A percentile compares a stretch with the other conserved stretches of the same genome.
These are phyloP conservation scores for Rhododendron ovatum DNA, from an alignment of 148 eudicot genomes.

Conservation along the genomic window DNA sequence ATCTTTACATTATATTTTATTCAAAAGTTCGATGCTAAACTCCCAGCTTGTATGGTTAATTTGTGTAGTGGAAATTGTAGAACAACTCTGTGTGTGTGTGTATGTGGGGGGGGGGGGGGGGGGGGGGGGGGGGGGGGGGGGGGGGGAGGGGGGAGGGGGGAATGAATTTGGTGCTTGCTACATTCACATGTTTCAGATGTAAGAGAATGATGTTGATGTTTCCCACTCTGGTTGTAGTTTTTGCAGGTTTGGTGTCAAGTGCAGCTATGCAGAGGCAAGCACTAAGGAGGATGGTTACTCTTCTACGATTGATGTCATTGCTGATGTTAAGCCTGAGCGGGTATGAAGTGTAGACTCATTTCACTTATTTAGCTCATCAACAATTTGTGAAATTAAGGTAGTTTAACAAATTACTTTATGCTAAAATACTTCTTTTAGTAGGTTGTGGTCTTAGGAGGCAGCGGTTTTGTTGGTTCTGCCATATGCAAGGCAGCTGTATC, in stretches of 20 bases:
- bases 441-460: conserved; percentile 97
- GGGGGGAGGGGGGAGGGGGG: neutral
- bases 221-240: conserved; percentile 27
- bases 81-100: neutral
- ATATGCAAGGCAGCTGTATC: conserved; percentile 98
- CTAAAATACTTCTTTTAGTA: conserved; percentile 33
- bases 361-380: conserved; percentile 5
- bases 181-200: neutral
- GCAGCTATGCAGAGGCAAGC: conserved; percentile 60
- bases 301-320: conserved; percentile 72
- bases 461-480: conserved; percentile 97
- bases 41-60: neutral
- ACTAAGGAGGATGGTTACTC: conserved; percentile 39
- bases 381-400: neutral
- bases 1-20: neutral
- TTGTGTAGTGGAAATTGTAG: neutral
- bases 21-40: neutral
- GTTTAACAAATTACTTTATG: neutral
- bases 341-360: conserved; percentile 33
- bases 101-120: too few relatives aligned
- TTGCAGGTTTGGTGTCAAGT: conserved; percentile 45
- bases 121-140: neutral
- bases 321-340: conserved; percentile 75
- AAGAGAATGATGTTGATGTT: conserved; percentile 6
- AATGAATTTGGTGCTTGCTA: neutral